Evolutionary conservation across 2,329 filamentous ascomycete species (phyloP), one percentile per base, ranked within the genome.

Genomic region (Fusarium anthophilum): DNA sequence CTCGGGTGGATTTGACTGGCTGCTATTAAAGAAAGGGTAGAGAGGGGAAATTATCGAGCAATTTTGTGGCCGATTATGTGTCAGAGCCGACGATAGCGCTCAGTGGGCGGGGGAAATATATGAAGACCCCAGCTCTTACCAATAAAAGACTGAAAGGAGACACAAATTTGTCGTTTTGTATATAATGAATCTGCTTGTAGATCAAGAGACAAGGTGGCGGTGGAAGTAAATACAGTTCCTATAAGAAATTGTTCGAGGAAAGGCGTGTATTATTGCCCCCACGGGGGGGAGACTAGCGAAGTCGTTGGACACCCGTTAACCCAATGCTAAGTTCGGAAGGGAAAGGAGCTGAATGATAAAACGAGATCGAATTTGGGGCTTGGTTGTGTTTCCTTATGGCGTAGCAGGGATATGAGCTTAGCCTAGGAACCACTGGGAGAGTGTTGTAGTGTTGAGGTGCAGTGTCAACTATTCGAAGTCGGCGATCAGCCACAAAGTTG

Each of bases 361-460:
- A 50, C 35, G 47, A 63, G 39, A 67, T 69, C 63, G 62, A 66
- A 50, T 56, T 59, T 30, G 39, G 45, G 50, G 41, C 57, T 61
- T 63, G 50, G 53, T 39, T 59, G 69, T 76, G 57, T 59, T 74
- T 72, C 43, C 56, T 66, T 67, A 64, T 75, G 66, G 69, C 60
- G 72, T 43, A 77, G 67, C 77, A 73, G 72, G 73, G 73, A 77
- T 72, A 69, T 56, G 51, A 53, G 48, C 57, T 65, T 63, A 56
- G 63, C 45, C 51, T 58, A 78, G 50, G 63, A 68, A 76, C 39
- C 43, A 65, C 32, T n/a, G 56, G 32, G 20, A 50, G 41, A 37
- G 41, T 58, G 43, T 58, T 58, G 56, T 48, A 62, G 70, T 68
- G 35, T 56, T 39, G 47, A 73, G 39, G 61, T 71, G 61, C 57